Base-by-base conservation (phyloP, 257 asterid species). In the Scutellaria galericulata region DNA sequence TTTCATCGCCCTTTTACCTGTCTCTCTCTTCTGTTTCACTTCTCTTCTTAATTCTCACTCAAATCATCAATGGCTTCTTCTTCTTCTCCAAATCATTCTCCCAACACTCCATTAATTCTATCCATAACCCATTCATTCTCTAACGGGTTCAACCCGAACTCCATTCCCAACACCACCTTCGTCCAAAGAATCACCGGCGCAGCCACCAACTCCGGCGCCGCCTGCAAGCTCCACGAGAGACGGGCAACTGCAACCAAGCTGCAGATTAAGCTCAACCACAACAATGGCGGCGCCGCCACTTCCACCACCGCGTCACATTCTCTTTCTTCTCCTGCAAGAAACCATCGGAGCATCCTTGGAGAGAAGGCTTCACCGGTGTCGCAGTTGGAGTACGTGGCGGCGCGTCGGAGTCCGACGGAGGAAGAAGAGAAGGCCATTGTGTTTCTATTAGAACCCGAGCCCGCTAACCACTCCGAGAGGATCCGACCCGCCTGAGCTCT, bases 101-200 rank as follows among this genome's bases (percentile, higher is more conserved):
- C 64, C 10, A 68, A 31, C 37, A 31, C 37, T 2, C 37, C 27
- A 1, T 24, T 24, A 24, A 1, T 24, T 24, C 27, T 2, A 24
- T 1, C 27, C 27, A 24, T 1, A 63, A 14, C 41, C 41, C 53
- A 68, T 3, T 67, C 72, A 2, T 57, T 59, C 55, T 24, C 27
- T 24, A 24, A 24, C 65, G 80, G 76, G 31, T 46, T 42, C 70
- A 79, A 86, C 65, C 80, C 81, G 18, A 69, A 84, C 75, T 88
- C 93, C 11, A 18, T 18, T 18, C 18, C 18, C 18, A 18, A 18
- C 18, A 18, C 18, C 18, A 18, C 18, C 18, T 18, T 18, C 31
- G 97, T 92, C 60, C 97, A 92, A 46, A 78, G 78, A 11, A 86
- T 88, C 37, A 92, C 97, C 24, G 93, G 93, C 78, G 75, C 72